Evolutionary conservation across 2,329 filamentous ascomycete species (phyloP).

Genomic region (Stemphylium beticola): DNA sequence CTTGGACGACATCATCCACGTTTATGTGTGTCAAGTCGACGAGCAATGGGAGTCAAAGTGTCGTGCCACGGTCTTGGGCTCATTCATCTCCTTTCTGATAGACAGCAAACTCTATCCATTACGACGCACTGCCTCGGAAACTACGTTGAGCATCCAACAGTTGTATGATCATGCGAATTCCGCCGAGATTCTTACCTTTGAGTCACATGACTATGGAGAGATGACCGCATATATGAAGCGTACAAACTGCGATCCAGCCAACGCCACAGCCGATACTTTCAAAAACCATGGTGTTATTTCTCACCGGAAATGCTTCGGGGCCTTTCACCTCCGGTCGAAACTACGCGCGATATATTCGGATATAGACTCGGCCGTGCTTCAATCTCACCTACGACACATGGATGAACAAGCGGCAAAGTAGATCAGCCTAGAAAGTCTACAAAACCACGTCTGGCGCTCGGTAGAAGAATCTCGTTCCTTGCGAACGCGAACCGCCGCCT

Average conservation of each 20-base stretch:
- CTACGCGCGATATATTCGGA: slow-evolving; percentile 3
- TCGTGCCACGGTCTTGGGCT: slow-evolving; percentile 6
- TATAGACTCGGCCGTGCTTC: slow-evolving; percentile 8
- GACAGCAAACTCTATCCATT: slow-evolving; percentile 10
- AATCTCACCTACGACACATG: slow-evolving; percentile 17
- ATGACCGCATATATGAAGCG: slow-evolving; percentile 7
- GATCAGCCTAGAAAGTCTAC: not conserved
- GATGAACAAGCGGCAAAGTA: slow-evolving; percentile 21
- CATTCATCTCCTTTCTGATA: slow-evolving; percentile 11
- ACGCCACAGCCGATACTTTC: slow-evolving; percentile 6
- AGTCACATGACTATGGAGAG: slow-evolving; percentile 11
- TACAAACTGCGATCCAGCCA: slow-evolving; percentile 9
- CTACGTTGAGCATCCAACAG: slow-evolving; percentile 11
- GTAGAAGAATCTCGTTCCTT: not conserved
- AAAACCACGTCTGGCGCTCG: not conserved
- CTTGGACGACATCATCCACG: slow-evolving; percentile 11
- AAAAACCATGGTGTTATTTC: slow-evolving; percentile 7
- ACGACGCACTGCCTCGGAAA: slow-evolving; percentile 9
- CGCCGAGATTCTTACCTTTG: slow-evolving; percentile 5
- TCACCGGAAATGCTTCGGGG: slow-evolving; percentile 8
- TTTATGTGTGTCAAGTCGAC: slow-evolving; percentile 9
- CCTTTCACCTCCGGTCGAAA: slow-evolving; percentile 5
- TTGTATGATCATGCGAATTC: slow-evolving; percentile 1
- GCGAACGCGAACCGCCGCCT: no score
- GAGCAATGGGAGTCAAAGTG: slow-evolving; percentile 7